Evolutionary conservation across 2,329 filamentous ascomycete species (phyloP), one percentile per base, ranked within the genome.

Genomic region (Fusarium sacchari): DNA sequence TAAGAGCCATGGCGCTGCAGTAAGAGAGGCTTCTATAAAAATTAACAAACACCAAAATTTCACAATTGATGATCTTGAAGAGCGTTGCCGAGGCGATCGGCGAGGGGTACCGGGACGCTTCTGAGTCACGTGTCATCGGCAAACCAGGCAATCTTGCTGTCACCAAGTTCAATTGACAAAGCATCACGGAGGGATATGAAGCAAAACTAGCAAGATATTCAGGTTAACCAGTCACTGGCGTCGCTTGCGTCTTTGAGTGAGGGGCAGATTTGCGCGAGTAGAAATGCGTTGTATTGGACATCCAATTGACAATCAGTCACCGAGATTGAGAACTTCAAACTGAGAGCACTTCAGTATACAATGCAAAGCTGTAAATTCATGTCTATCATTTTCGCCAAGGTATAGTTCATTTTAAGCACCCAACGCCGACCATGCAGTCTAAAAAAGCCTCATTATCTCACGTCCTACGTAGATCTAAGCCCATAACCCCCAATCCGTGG

Each of bases 331-430:
- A 60, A 56, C 42, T 30, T 70, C 60, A n/a, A 70, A 70, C 34
- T 43, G 66, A 70, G 67, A 70, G 67, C 67, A 70, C 43, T 70
- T 70, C 66, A 66, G 67, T 50, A 62, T 69, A 15, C 52, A 49
- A 60, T 24, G 18, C 18, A 22, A n/a, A n/a, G 46, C 14, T n/a
- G n/a, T 66, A 70, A 70, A 49, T 60, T 66, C 66, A 66, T 70
- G 34, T 70, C 66, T 70, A 70, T 70, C 53, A 66, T 66, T 60
- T 60, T 70, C 47, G 58, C 66, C 67, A 53, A 66, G 67, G 60
- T 70, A 70, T 70, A 60, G 42, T 70, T 70, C 59, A 69, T 70
- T 70, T 70, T 56, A 60, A 70, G 67, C 47, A 70, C 42, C 67
- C 47, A 70, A 70, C 67, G 67, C 67, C 67, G 55, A 26, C 60